Evolutionary conservation across 352 stramenopile genomes (phyloP), one percentile per base, ranked within the genome.

Genomic region (Lagenidium sp.): DNA sequence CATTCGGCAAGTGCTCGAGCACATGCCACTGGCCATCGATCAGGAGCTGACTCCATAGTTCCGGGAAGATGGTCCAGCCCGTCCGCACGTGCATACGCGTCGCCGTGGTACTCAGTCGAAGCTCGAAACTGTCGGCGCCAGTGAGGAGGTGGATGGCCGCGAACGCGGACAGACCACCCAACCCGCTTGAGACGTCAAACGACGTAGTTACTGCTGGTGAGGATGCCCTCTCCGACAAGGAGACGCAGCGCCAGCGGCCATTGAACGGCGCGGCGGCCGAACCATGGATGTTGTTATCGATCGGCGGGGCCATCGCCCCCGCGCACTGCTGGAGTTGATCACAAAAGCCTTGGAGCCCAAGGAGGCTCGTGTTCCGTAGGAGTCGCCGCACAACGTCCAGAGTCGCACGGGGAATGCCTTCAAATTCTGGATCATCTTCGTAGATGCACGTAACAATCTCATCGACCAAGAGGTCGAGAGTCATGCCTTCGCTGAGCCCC

Each of bases 401-500:
- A 3, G 22, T 39, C 13, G n/a, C 30, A 1, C 36, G 25, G 7
- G 47, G 43, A 4, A 63, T 31, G 35, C 54, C 51, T 2, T 57
- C 47, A 13, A 51, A 52, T 10, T 62, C 47, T 0, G 53, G 35
- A 39, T 62, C 47, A 28, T 63, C 43, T 22, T 50, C 43, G 22
- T 50, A 63, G 18, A 57, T 23, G 16, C 42, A 54, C 2, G 47
- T 51, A 16, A 63, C 42, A 11, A 63, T 57, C 10, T 63, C 45
- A 30, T 63, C 54, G 22, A 63, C 54, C 0, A 63, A 34, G 22
- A 50, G 32, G 28, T 63, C 54, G 3, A 63, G 34, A 0, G 46
- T 53, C 20, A 36, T 47, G 31, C 47, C 32, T 22, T 57, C 36
- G 29, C 48, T 54, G n/a, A 57, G 26, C 10, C 36, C 26, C 1